These are phyloP conservation scores for Arxiozyma telluris DNA, from an alignment of 1,139 yeast genomes.

Conservation along the genomic window DNA sequence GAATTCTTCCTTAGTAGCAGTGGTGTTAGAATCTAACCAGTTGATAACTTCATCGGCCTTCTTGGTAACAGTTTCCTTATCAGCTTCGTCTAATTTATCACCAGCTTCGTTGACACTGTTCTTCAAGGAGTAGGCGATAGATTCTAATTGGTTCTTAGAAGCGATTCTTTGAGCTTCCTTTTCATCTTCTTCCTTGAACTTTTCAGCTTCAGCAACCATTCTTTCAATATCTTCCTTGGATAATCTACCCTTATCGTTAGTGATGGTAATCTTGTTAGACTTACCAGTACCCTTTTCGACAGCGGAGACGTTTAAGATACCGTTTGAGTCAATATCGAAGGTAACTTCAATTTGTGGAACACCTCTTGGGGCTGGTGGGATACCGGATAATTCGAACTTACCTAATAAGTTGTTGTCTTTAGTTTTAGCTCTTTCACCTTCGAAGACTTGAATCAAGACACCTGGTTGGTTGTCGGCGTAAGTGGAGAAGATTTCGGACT, in stretches of 20 bases:
- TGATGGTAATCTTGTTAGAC: conserved; percentile 71
- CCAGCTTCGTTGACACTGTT: conserved; percentile 72
- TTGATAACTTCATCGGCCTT: conserved; percentile 78
- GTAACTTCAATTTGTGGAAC: conserved; percentile 93
- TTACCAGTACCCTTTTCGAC: conserved; percentile 86
- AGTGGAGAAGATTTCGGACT: conserved; percentile 84
- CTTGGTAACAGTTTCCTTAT: conserved; percentile 68
- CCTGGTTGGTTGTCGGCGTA: conserved; percentile 93
- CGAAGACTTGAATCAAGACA: conserved; percentile 84
- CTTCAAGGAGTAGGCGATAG: conserved; percentile 85
- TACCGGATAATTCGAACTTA: conserved; percentile 85
- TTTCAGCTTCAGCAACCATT: conserved; percentile 89
- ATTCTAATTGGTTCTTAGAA: conserved; percentile 85
- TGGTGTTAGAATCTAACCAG: conserved; percentile 83
- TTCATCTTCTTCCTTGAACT: conserved; percentile 77
- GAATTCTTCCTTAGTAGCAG: conserved; percentile 82
- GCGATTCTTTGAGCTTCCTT: conserved; percentile 71
- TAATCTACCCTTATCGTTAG: conserved; percentile 94
- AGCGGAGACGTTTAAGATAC: conserved; percentile 89
- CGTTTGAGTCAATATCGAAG: conserved; percentile 86
- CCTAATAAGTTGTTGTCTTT: conserved; percentile 92
- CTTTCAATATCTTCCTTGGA: conserved; percentile 90
- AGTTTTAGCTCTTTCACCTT: conserved; percentile 90
- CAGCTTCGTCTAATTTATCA: conserved; percentile 75
- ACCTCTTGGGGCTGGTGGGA: conserved; percentile 95